Evolutionary conservation across 1,139 yeast genomes (phyloP), one percentile per base, ranked within the genome.

Genomic region (Suhomyces chickasaworum): DNA sequence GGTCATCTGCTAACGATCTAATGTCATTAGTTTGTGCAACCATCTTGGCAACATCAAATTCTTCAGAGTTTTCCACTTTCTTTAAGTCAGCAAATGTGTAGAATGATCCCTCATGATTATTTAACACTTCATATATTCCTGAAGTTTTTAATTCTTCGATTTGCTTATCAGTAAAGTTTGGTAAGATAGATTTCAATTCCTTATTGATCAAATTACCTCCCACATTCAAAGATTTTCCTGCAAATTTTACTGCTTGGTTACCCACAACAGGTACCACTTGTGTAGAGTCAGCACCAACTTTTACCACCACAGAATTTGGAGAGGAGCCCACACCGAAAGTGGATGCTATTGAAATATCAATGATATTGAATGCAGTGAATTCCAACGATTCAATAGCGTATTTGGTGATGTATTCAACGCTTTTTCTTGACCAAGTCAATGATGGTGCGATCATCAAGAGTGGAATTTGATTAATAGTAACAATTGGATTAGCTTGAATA

Each of bases 1-100:
- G 60, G 30, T 61, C 60, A 20, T 65, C 66, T 0, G 52, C 54
- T 7, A 64, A 58, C 12, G 66, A 63, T 15, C 63, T 63, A 37
- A 73, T 68, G 44, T 86, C 65, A 1, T 89, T 80, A 53, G 84
- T 77, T 50, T 89, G 84, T 1, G 95, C 81, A 7, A 93, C 95
- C 56, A 90, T 83, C 35, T 89, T 89, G 1, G 97, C 97, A 41
- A 93, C 91, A 64, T 93, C 97, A 42, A 89, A 77, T 39, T 89
- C 93, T 30, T 86, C 95, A 10, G 78, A 82, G 15, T 64, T 69
- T 5, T 69, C 22, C 50, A 31, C 51, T 53, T 66, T 66, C 33
- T 70, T 69, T 45, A 78, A 63, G 47, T 75, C 84, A 30, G 76
- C 77, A 49, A 73, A 61, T 16, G 85, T 83, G 59, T 81, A 84